Percentiles rank a stretch among this genome's conserved stretches.
Evolutionary conservation across 441 rosid genomes (phyloP).

Genomic region (Erysimum cheiri): DNA sequence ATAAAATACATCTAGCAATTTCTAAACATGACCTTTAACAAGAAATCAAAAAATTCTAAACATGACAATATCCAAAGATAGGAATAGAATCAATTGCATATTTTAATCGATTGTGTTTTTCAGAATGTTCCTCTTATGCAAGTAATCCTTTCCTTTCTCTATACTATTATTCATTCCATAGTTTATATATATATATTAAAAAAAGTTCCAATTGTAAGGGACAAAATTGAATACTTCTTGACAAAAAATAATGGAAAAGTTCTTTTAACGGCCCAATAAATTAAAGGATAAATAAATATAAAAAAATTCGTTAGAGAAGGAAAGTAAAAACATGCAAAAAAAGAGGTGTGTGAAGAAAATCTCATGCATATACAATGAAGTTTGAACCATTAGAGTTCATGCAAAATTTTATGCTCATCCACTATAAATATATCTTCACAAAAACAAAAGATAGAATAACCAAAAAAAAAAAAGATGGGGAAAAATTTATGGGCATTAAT

Average conservation of each 20-base stretch:
- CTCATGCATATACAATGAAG: slow-evolving; percentile 39
- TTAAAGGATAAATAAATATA: background rate
- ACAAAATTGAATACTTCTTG: slow-evolving; percentile 4
- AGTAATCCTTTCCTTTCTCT: slow-evolving; percentile 38
- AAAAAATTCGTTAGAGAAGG: background rate
- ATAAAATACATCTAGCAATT: background rate
- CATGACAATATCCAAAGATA: background rate
- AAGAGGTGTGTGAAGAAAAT: slow-evolving; percentile 19
- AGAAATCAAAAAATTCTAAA: too few relatives aligned
- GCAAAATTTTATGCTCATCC: slow-evolving; percentile 16
- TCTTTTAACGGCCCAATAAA: slow-evolving; percentile 9
- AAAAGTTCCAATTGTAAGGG: background rate
- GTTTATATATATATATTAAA: background rate
- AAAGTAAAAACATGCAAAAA: background rate
- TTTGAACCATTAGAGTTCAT: slow-evolving; percentile 26
- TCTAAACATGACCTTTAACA: too few relatives aligned
- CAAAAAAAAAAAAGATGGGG: background rate
- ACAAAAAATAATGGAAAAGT: background rate
- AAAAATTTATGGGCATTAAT: slow-evolving; percentile 11
- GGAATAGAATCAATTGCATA: background rate
- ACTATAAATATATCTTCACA: slow-evolving; percentile 27
- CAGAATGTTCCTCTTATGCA: slow-evolving; percentile 23
- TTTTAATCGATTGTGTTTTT: background rate
- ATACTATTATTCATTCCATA: background rate
- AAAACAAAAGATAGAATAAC: background rate